Conservation (phyloP, 179 eudicot genomes). For the Silene vulgaris region DNA sequence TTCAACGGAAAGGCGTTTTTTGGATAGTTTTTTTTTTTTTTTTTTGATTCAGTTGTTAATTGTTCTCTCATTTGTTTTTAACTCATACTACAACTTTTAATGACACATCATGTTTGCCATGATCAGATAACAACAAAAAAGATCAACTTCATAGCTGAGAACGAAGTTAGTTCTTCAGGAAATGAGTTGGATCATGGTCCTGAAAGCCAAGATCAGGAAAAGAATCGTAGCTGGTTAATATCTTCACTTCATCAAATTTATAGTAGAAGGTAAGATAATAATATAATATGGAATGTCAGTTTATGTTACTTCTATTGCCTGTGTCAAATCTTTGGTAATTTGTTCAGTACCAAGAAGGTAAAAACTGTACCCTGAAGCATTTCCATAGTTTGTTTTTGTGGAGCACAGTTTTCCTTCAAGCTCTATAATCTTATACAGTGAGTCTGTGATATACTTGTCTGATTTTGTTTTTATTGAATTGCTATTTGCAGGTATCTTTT, state of each 20-base stretch:
- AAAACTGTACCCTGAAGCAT: constrained; percentile 1
- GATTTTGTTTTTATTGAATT: constrained; percentile 12
- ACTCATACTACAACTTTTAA: neutral
- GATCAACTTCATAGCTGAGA: constrained; percentile 83
- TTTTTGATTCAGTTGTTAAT: neutral
- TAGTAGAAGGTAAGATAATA: constrained; percentile 76
- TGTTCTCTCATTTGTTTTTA: neutral
- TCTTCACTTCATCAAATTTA: constrained; percentile 93
- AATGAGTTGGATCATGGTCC: constrained; percentile 41
- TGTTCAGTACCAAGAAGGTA: constrained; percentile 1
- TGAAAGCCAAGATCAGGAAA: constrained; percentile 50
- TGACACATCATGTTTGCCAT: constrained; percentile 13
- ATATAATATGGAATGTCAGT: constrained; percentile 15
- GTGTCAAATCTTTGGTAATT: neutral
- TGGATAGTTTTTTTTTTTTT: neutral
- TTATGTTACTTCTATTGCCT: constrained; percentile 11
- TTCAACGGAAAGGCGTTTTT: neutral
- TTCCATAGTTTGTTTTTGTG: constrained; percentile 8
- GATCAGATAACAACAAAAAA: constrained; percentile 79
- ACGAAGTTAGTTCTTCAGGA: constrained; percentile 41
- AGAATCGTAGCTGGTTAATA: constrained; percentile 82
- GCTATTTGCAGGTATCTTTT: constrained; percentile 70
- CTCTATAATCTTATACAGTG: neutral
- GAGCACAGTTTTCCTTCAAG: constrained; percentile 1
- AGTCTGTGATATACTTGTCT: constrained; percentile 10